Evolutionary conservation across 164 flowering plant genomes (phyloP).

Genomic region (Brasenia schreberi): DNA sequence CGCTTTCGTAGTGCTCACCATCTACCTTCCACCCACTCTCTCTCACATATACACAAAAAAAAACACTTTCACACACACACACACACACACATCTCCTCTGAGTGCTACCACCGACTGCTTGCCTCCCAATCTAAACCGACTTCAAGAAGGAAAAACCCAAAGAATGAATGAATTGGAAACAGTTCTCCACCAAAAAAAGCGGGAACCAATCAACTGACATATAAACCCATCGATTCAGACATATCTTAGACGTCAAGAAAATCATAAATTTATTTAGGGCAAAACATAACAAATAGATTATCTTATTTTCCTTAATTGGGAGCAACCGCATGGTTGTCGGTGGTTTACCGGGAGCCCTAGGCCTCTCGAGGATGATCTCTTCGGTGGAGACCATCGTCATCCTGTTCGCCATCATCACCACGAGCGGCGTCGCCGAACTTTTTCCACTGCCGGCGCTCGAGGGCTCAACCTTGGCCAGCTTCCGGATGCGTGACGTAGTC

Average conservation of each 20-base stretch:
- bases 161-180: not conserved
- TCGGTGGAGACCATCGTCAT: conserved; percentile 88
- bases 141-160: not conserved
- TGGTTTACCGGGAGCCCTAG: conserved; percentile 58
- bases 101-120: too few species aligned
- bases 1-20: too few species aligned
- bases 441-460: conserved; percentile 70
- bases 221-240: not conserved
- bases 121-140: too few species aligned
- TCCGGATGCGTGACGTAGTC: conserved; percentile 54
- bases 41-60: too few species aligned
- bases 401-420: conserved; percentile 43
- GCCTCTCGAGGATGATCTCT: conserved; percentile 69
- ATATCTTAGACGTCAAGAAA: not conserved
- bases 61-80: too few species aligned
- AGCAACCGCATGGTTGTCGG: not conserved
- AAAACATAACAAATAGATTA: too few species aligned
- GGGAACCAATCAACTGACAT: too few species aligned
- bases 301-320: too few species aligned
- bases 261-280: too few species aligned
- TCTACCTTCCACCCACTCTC: too few species aligned
- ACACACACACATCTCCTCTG: too few species aligned
- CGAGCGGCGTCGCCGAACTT: conserved; percentile 78
- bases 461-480: conserved; percentile 69
- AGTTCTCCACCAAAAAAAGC: too few species aligned